Percentiles rank a stretch among this genome's conserved stretches.
Evolutionary conservation across 2,329 filamentous ascomycete species (phyloP).

Genomic region (Pseudocercospora eumusae): DNA sequence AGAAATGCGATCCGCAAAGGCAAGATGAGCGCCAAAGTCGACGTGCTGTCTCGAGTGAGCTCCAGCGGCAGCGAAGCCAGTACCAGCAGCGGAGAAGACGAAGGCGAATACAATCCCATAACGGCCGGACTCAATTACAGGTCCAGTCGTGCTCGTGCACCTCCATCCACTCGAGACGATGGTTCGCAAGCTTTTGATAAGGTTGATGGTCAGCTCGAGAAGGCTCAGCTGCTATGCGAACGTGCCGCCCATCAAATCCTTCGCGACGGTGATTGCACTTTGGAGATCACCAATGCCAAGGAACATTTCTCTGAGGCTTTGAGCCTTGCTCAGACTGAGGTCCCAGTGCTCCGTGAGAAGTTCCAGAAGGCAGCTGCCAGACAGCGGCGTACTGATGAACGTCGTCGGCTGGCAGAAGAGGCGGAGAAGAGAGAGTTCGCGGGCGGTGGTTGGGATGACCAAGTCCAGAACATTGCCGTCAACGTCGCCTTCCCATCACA

Average conservation of each 20-base stretch:
- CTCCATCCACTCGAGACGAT: conserved; percentile 24
- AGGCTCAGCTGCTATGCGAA: conserved; percentile 79
- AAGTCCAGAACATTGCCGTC: conserved; percentile 12
- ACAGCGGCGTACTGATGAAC: conserved; percentile 30
- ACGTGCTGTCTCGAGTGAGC: conserved; percentile 44
- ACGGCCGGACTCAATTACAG: conserved; percentile 42
- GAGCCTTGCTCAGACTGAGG: conserved; percentile 46
- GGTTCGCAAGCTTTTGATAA: conserved; percentile 53
- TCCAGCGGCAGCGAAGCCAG: conserved; percentile 37
- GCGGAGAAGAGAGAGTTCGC: conserved; percentile 18
- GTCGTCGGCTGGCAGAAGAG: conserved; percentile 25
- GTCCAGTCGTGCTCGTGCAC: conserved; percentile 18
- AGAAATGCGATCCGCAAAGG: conserved; percentile 84
- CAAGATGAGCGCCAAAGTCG: conserved; percentile 77
- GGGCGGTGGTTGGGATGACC: conserved; percentile 1
- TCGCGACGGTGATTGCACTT: conserved; percentile 80
- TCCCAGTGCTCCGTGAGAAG: conserved; percentile 29
- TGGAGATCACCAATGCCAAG: conserved; percentile 71
- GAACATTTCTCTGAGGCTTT: conserved; percentile 65
- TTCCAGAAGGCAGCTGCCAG: conserved; percentile 32
- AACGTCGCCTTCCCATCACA: conserved; percentile 17
- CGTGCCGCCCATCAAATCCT: conserved; percentile 85
- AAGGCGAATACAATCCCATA: conserved; percentile 37
- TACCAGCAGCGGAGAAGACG: conserved; percentile 42
- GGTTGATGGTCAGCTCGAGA: conserved; percentile 76